phyloP scores from a whole-genome alignment of 1,139 yeast species.

The Saccharomycopsis crataegensis region DNA sequence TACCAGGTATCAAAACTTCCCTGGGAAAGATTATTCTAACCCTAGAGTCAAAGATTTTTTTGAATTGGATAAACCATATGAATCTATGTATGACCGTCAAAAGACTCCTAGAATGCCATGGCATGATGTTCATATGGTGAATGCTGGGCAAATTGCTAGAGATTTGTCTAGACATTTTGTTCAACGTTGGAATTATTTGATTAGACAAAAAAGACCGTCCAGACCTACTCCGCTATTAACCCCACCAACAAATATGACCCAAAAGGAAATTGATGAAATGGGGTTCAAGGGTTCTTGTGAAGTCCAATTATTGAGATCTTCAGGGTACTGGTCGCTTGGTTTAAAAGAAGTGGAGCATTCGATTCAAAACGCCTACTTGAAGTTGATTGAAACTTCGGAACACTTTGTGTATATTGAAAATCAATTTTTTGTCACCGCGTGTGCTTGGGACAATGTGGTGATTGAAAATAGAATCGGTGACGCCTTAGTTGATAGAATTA shows the following conservation, averaged over 20 bases:
- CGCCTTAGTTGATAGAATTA: conserved; percentile 90
- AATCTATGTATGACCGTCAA: conserved; percentile 83
- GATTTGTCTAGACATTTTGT: conserved; percentile 92
- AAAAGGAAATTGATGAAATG: conserved; percentile 55
- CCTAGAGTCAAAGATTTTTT: conserved; percentile 87
- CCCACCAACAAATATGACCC: conserved; percentile 85
- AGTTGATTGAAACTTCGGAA: conserved; percentile 82
- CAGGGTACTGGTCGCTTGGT: conserved; percentile 92
- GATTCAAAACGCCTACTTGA: conserved; percentile 87
- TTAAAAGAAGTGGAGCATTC: conserved; percentile 78
- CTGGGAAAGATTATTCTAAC: conserved; percentile 96
- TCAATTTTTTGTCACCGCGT: conserved; percentile 86
- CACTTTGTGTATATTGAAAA: conserved; percentile 93
- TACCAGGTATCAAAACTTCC: conserved; percentile 64
- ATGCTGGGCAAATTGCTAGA: conserved; percentile 92
- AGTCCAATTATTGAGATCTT: conserved; percentile 78
- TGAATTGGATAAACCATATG: conserved; percentile 78
- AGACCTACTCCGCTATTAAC: conserved; percentile 84
- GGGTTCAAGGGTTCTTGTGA: conserved; percentile 86
- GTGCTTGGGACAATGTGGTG: conserved; percentile 77
- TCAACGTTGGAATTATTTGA: conserved; percentile 92
- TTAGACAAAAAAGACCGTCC: conserved; percentile 91
- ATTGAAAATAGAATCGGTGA: conserved; percentile 91
- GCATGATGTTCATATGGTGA: conserved; percentile 98
- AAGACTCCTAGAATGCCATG: conserved; percentile 94